Conservation (phyloP, 768 basidiomycete species). For the Hydnum rufescens region DNA sequence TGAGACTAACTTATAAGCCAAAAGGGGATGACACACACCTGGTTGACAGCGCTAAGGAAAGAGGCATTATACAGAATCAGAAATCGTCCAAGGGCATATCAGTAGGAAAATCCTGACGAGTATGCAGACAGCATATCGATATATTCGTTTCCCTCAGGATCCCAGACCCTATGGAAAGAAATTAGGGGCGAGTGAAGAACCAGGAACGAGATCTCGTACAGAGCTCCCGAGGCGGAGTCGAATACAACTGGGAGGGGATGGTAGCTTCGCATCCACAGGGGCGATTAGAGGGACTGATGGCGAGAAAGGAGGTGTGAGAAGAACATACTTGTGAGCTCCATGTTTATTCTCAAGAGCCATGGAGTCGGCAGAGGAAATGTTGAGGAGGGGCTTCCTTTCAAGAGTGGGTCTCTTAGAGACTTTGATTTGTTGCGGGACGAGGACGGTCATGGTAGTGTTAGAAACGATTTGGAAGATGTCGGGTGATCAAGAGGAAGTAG, state of each 20-base stretch:
- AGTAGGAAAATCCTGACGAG: conserved; percentile 43
- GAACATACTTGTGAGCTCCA: conserved; percentile 74
- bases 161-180: conserved; percentile 44
- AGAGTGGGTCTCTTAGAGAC: not conserved
- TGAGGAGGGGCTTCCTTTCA: not conserved
- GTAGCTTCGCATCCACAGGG: conserved; percentile 40
- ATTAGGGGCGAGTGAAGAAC: conserved; percentile 2
- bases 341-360: conserved; percentile 66
- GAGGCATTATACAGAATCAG: not conserved
- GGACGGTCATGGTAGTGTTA: too few relatives aligned
- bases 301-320: conserved; percentile 6
- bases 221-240: conserved; percentile 72
- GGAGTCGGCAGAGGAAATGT: conserved; percentile 26
- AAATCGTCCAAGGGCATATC: conserved; percentile 1
- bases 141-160: conserved; percentile 86
- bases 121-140: conserved; percentile 98
- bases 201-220: conserved; percentile 32
- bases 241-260: conserved; percentile 92
- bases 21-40: conserved; percentile 28
- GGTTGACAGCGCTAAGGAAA: conserved; percentile 59
- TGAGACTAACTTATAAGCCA: not conserved
- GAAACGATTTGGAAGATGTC: too few relatives aligned
- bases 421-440: too few relatives aligned
- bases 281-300: conserved; percentile 20
- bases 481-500: too few relatives aligned